These are phyloP conservation scores for Geotrichum siamense DNA, from an alignment of 1,139 yeast genomes.

Conservation along the genomic window DNA sequence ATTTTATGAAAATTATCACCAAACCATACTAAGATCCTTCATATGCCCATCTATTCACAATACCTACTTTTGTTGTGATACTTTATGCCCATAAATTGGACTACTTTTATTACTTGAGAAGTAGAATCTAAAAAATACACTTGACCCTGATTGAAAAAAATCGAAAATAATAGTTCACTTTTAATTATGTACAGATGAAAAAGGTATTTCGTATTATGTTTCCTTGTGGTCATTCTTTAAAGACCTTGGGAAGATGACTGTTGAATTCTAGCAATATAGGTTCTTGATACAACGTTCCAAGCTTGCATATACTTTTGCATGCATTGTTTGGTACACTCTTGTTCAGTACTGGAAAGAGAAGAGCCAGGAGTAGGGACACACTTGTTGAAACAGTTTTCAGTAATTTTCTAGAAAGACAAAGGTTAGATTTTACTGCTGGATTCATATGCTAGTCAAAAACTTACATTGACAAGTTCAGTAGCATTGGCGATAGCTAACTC, in stretches of 20 bases:
- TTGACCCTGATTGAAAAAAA: no score
- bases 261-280: constrained; percentile 71
- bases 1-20: no score
- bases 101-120: no score
- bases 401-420: constrained; percentile 43
- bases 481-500: constrained; percentile 89
- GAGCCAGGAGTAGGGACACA: constrained; percentile 57
- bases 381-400: constrained; percentile 81
- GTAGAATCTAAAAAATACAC: no score
- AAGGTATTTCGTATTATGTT: not conserved
- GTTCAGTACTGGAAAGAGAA: constrained; percentile 41
- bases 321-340: constrained; percentile 64
- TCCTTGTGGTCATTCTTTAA: not conserved
- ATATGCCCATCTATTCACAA: no score
- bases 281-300: constrained; percentile 76
- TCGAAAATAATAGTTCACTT: no score
- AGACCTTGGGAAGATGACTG: constrained; percentile 31
- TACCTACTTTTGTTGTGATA: no score
- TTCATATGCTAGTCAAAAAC: constrained; percentile 18
- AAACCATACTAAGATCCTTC: no score
- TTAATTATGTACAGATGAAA: no score
- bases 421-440: no score
- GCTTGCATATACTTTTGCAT: constrained; percentile 83
- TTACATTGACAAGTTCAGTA: constrained; percentile 64
- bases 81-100: no score